Evolutionary conservation across 768 basidiomycete genomes (phyloP).

Genomic region (Mycena latifolia): DNA sequence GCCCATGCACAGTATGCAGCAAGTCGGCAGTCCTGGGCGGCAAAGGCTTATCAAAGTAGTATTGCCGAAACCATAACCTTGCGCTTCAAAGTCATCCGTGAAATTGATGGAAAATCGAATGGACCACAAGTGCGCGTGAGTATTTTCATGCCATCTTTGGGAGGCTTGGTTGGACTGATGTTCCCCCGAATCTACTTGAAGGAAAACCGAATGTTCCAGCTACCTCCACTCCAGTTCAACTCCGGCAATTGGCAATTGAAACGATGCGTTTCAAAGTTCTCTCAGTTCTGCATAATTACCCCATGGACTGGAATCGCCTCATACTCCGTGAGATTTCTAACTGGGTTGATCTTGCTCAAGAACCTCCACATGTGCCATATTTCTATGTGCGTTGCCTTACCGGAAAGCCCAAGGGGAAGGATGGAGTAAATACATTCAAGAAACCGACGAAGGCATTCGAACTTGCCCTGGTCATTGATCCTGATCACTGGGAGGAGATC

Average conservation of each 20-base stretch:
- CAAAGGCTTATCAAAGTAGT: too few species aligned
- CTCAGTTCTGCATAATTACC: not conserved
- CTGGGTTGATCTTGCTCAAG: constrained; percentile 11
- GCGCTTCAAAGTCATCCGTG: too few species aligned
- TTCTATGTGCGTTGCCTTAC: constrained; percentile 6
- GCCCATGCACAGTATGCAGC: too few species aligned
- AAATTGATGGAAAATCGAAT: too few species aligned
- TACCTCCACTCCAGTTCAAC: not conserved
- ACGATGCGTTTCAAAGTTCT: not conserved
- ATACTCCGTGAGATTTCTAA: not conserved
- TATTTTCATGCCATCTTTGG: too few species aligned
- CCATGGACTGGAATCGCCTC: not conserved
- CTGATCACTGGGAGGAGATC: constrained; percentile 8
- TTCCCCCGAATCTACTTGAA: not conserved
- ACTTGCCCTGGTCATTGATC: constrained; percentile 11
- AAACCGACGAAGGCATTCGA: constrained; percentile 1
- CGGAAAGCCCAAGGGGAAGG: constrained; percentile 4
- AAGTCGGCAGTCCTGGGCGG: too few species aligned
- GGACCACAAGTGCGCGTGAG: too few species aligned
- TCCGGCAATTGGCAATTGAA: not conserved
- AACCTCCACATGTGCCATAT: not conserved
- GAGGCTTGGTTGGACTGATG: too few species aligned
- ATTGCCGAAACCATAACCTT: too few species aligned
- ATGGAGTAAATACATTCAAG: not conserved
- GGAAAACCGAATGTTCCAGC: constrained; percentile 1